phyloP scores from a whole-genome alignment of 345 rosid species.

The Euclidium syriacum region DNA sequence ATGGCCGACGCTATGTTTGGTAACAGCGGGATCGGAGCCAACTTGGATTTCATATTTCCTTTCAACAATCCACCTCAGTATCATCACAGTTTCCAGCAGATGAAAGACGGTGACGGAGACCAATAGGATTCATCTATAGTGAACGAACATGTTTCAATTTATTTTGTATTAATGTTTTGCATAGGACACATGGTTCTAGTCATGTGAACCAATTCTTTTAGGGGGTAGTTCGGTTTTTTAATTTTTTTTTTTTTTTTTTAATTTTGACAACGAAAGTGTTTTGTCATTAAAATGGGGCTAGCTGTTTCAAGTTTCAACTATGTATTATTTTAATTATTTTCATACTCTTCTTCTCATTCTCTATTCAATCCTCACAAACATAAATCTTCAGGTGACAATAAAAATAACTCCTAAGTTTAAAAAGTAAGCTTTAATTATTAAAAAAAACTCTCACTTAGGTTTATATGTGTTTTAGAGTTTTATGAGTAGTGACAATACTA shows the following conservation, averaged over 20 bases:
- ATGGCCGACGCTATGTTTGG: constrained; percentile 21
- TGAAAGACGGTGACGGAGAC: neutral
- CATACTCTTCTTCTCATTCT: neutral
- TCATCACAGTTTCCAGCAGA: constrained; percentile 4
- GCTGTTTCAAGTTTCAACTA: neutral
- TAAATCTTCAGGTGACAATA: neutral
- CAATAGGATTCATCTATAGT: neutral
- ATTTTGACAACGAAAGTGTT: neutral
- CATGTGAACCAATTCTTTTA: neutral
- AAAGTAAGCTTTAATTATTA: neutral
- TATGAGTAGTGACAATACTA: too few species aligned
- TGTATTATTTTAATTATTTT: neutral
- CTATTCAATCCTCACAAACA: neutral
- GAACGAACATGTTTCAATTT: neutral
- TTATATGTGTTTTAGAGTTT: too few species aligned
- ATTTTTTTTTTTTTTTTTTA: too few species aligned
- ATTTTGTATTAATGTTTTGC: neutral
- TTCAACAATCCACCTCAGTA: neutral
- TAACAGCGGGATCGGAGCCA: neutral
- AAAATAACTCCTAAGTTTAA: neutral
- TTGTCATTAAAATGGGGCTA: neutral
- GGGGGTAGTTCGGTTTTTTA: neutral
- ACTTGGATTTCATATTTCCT: constrained; percentile 20
- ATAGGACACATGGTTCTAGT: neutral
- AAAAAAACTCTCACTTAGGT: too few species aligned